Evolutionary conservation across 805 yeast genomes (phyloP).

Genomic region (Isabelozyma pseudorhagii): DNA sequence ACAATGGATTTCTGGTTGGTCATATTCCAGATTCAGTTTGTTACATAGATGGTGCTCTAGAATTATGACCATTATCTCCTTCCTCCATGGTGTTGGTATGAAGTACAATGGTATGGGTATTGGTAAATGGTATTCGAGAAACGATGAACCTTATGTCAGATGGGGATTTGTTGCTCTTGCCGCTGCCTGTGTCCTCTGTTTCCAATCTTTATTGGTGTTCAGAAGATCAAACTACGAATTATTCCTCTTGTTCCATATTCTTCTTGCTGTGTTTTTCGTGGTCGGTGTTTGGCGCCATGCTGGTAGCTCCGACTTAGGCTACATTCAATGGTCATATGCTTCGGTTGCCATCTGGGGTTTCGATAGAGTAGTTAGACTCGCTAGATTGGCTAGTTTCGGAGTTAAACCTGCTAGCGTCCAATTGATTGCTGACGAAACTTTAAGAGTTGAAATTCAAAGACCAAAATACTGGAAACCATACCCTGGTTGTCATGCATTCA

Average conservation of each 20-base stretch:
- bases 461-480: slow-evolving; percentile 46
- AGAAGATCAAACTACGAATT: slow-evolving; percentile 64
- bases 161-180: slow-evolving; percentile 33
- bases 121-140: slow-evolving; percentile 30
- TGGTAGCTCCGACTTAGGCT: slow-evolving; percentile 41
- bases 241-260: slow-evolving; percentile 18
- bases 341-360: slow-evolving; percentile 28
- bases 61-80: slow-evolving; percentile 42
- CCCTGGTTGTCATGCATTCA: slow-evolving; percentile 38
- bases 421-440: slow-evolving; percentile 42
- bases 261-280: slow-evolving; percentile 39
- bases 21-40: slow-evolving; percentile 56
- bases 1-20: slow-evolving; percentile 58
- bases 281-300: slow-evolving; percentile 59
- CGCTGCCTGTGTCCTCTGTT: slow-evolving; percentile 17
- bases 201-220: slow-evolving; percentile 44
- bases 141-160: slow-evolving; percentile 22
- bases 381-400: slow-evolving; percentile 33
- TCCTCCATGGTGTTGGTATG: slow-evolving; percentile 59
- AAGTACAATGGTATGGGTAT: slow-evolving; percentile 42
- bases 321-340: slow-evolving; percentile 15
- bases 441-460: slow-evolving; percentile 45
- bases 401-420: slow-evolving; percentile 34
- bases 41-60: slow-evolving; percentile 70
- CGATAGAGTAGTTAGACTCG: slow-evolving; percentile 32